Evolutionary conservation across 1,284 basidiomycete genomes (phyloP).

Genomic region (Ceratobasidium theobromae): DNA sequence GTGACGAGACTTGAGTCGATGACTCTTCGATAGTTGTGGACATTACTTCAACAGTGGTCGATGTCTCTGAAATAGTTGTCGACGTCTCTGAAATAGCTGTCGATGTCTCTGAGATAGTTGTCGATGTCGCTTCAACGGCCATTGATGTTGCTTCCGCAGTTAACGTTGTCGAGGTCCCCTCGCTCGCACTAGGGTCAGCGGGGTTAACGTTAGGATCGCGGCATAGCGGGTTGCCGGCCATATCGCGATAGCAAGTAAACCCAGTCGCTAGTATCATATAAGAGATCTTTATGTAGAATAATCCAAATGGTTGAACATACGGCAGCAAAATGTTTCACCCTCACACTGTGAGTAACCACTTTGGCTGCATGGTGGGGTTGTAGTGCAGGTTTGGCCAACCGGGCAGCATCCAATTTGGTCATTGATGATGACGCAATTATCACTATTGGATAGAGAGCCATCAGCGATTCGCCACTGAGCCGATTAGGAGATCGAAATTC

Average conservation of each 20-base stretch:
- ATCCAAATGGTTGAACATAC: not conserved
- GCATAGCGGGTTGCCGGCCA: not conserved
- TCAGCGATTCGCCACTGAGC: no score
- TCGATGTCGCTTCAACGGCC: no score
- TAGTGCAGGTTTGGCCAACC: constrained; percentile 1
- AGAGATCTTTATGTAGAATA: not conserved
- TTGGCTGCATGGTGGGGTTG: no score
- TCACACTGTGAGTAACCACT: not conserved
- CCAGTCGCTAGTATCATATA: constrained; percentile 12
- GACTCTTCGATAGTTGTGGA: no score
- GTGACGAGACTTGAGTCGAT: no score
- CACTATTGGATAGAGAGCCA: not conserved
- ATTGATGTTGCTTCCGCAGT: no score
- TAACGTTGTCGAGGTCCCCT: not conserved
- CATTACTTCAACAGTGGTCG: no score
- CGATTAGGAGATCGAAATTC: not conserved
- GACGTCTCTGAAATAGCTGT: no score
- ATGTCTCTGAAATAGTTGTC: no score
- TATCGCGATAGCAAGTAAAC: not conserved
- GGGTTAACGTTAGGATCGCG: not conserved
- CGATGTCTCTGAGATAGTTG: no score
- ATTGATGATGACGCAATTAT: constrained; percentile 17
- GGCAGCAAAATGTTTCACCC: constrained; percentile 4
- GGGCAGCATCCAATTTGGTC: constrained; percentile 15
- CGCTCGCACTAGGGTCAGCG: not conserved